Percentiles rank a stretch among this genome's conserved stretches.
Conservation (phyloP, 2,329 filamentous ascomycete genomes). For the Laburnicola sp. region DNA sequence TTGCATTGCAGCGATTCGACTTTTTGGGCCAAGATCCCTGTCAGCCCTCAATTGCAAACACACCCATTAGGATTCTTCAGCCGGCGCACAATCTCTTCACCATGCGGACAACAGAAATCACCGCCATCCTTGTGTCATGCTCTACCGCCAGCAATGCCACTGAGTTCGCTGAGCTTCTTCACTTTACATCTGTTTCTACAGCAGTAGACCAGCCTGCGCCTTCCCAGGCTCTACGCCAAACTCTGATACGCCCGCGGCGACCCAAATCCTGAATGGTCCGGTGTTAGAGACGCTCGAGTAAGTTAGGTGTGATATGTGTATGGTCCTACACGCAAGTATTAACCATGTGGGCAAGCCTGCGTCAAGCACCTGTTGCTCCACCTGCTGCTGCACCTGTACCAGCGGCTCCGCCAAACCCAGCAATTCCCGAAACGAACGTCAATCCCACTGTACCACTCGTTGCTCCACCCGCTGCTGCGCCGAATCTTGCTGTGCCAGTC, state of each 20-base stretch:
- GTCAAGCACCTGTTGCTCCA: neutral
- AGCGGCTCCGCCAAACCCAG: neutral
- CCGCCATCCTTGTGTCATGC: conserved; percentile 1
- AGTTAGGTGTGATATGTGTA: neutral
- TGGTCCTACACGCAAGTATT: neutral
- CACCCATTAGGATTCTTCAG: neutral
- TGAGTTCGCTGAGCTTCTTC: conserved; percentile 5
- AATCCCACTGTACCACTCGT: neutral
- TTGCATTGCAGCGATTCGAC: no score
- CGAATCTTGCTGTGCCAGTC: neutral
- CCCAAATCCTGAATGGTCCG: neutral
- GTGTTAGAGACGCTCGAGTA: conserved; percentile 4
- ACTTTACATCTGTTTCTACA: conserved; percentile 1
- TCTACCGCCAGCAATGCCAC: neutral
- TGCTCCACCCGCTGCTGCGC: neutral
- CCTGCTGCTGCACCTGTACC: neutral
- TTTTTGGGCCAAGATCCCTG: no score
- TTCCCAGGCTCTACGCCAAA: neutral
- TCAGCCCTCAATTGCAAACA: neutral
- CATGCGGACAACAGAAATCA: conserved; percentile 5
- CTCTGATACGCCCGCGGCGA: neutral
- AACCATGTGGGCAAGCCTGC: neutral
- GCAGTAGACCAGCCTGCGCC: neutral
- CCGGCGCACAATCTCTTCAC: neutral
- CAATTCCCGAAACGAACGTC: neutral